Evolutionary conservation across 176 grass and related monocot species (phyloP).

Genomic region (Aegilops speltoides): DNA sequence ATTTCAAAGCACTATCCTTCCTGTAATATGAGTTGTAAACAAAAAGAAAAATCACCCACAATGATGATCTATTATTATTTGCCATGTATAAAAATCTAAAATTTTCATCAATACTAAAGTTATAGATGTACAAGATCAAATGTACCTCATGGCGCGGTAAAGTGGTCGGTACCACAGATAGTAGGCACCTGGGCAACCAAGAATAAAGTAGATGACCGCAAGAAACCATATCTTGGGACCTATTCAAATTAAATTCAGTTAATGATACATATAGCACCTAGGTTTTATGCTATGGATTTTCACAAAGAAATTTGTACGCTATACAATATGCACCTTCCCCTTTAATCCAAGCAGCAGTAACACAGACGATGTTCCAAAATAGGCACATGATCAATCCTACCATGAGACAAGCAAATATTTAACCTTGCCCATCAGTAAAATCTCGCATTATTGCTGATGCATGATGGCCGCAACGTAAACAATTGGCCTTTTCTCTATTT

Average conservation of each 20-base stretch:
- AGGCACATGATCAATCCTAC: constrained; percentile 56
- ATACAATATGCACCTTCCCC: constrained; percentile 38
- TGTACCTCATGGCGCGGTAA: constrained; percentile 66
- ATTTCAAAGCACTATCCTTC: constrained; percentile 74
- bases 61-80: background rate
- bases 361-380: constrained; percentile 70
- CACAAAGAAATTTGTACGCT: background rate
- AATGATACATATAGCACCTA: background rate
- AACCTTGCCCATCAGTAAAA: background rate
- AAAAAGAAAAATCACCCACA: background rate
- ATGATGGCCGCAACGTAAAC: background rate
- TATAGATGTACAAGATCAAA: background rate
- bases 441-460: background rate
- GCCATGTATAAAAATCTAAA: background rate
- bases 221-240: constrained; percentile 85
- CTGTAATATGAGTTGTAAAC: constrained; percentile 30
- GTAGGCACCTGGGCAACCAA: constrained; percentile 70
- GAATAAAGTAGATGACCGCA: constrained; percentile 67
- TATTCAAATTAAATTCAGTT: constrained; percentile 2
- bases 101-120: background rate
- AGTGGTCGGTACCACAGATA: constrained; percentile 71
- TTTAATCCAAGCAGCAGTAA: constrained; percentile 61
- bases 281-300: background rate
- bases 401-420: background rate
- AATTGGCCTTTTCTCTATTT: background rate